phyloP scores from a whole-genome alignment of 352 stramenopile genomes.

The Phytophthora pini region DNA sequence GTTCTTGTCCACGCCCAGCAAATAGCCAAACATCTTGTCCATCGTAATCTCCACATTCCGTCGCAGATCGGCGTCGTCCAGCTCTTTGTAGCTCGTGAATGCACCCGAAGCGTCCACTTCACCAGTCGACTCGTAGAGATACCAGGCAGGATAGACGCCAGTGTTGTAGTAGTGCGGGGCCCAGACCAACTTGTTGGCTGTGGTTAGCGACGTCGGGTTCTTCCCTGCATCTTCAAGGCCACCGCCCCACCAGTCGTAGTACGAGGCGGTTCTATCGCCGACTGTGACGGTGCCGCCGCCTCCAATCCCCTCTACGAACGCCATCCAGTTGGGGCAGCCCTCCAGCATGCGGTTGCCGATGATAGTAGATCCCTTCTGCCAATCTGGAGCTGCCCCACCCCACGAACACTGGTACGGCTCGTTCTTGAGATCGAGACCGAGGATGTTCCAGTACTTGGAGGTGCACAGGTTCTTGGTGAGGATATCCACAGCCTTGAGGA shows the following conservation, averaged over 20 bases:
- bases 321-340: slow-evolving; percentile 66
- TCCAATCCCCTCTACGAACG: slow-evolving; percentile 69
- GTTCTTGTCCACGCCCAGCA: slow-evolving; percentile 21
- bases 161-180: slow-evolving; percentile 80
- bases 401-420: slow-evolving; percentile 65
- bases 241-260: slow-evolving; percentile 74
- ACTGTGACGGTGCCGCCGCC: slow-evolving; percentile 40
- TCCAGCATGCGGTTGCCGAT: slow-evolving; percentile 70
- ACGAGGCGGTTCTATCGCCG: slow-evolving; percentile 34
- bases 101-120: slow-evolving; percentile 9
- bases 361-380: slow-evolving; percentile 51
- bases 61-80: slow-evolving; percentile 55
- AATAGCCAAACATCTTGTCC: slow-evolving; percentile 75
- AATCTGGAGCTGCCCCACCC: slow-evolving; percentile 48
- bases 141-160: slow-evolving; percentile 61
- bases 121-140: slow-evolving; percentile 54
- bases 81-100: slow-evolving; percentile 45
- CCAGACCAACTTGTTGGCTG: slow-evolving; percentile 63
- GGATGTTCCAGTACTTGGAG: slow-evolving; percentile 66
- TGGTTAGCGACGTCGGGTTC: slow-evolving; percentile 42
- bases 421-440: slow-evolving; percentile 74
- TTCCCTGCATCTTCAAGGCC: slow-evolving; percentile 45
- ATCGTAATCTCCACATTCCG: slow-evolving; percentile 61
- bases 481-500: slow-evolving; percentile 60
- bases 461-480: slow-evolving; percentile 62